Evolutionary conservation across 1,284 basidiomycete species (phyloP).

Genomic region (Fomitopsis palustris): DNA sequence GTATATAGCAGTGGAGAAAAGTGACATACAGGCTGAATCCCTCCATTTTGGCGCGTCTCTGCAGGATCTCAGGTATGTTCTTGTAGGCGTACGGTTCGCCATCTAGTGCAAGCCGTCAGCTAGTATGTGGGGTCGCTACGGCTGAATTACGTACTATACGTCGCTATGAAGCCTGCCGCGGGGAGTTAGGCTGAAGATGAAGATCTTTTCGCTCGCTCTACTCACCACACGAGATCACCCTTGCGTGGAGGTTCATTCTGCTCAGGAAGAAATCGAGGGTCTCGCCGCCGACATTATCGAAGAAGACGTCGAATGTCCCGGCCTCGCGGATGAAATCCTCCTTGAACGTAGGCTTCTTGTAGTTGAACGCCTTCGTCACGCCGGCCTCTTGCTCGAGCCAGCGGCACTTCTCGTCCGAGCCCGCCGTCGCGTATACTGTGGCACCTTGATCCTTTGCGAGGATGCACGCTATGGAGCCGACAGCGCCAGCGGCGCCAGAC

Average conservation of each 20-base stretch:
- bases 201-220: constrained; percentile 17
- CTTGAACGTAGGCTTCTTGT: constrained; percentile 76
- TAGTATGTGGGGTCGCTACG: too few species aligned
- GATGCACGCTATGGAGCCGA: constrained; percentile 72
- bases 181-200: background rate
- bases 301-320: constrained; percentile 74
- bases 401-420: constrained; percentile 74
- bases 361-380: constrained; percentile 81
- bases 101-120: constrained; percentile 2
- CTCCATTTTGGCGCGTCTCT: constrained; percentile 71
- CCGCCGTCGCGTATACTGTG: constrained; percentile 82
- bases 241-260: constrained; percentile 70
- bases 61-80: constrained; percentile 63
- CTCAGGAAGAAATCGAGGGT: constrained; percentile 75
- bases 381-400: constrained; percentile 82
- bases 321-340: constrained; percentile 57
- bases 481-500: constrained; percentile 87
- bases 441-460: constrained; percentile 72
- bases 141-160: constrained; percentile 51
- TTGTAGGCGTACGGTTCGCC: constrained; percentile 53
- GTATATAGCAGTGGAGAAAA: too few species aligned
- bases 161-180: constrained; percentile 68
- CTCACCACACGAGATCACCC: constrained; percentile 74
- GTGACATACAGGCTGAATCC: constrained; percentile 76
- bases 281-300: constrained; percentile 87